Base-by-base conservation (phyloP, 2,329 filamentous ascomycete genomes). In the Alternaria rosae region DNA sequence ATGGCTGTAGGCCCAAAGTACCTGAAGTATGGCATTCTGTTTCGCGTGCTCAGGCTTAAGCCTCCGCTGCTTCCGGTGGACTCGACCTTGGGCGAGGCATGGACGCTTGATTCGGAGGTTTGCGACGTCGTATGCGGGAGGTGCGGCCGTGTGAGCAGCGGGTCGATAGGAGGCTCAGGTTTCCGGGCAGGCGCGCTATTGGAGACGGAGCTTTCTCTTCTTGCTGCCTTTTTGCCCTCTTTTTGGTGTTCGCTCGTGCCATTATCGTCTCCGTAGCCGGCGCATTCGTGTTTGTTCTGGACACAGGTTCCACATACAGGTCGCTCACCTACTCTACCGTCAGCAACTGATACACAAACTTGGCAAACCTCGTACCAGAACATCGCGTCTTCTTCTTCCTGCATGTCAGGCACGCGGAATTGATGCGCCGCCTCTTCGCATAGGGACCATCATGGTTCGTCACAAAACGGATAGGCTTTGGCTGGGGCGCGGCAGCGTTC, bases 1-100 rank as follows among this genome's bases (percentile, higher is more conserved):
- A 97, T 97, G 65, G 93, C 93, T 1, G 93, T 97, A 0, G 92
- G 92, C 0, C 93, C 93, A 75, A 97, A 95, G 79, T 95, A 97
- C 62, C 93, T 86, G 72, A 97, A 97, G 76, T 95, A 97, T 0
- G 93, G 93, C 66, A 97, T 92, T 56, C 90, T 86, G 72, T 91
- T 86, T 83, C 76, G 82, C 78, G 69, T 86, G 82, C 64, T 86
- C 44, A 83, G 76, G 68, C 77, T 83, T 55, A 80, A 61, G 17
- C 63, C 43, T n/a, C 55, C 51, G 20, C 59, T 65, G 63, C 64
- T 57, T 20, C 58, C 62, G 9, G 69, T 60, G 15, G 66, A 65
- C 28, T 76, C 71, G 9, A 59, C 64, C 62, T 70, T 73, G n/a
- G 66, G 63, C 11, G 66, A 63, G 35, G 53, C 62, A 45, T 62